Conservation (phyloP, 805 yeast genomes). For the Wickerhamomyces mucosus region DNA sequence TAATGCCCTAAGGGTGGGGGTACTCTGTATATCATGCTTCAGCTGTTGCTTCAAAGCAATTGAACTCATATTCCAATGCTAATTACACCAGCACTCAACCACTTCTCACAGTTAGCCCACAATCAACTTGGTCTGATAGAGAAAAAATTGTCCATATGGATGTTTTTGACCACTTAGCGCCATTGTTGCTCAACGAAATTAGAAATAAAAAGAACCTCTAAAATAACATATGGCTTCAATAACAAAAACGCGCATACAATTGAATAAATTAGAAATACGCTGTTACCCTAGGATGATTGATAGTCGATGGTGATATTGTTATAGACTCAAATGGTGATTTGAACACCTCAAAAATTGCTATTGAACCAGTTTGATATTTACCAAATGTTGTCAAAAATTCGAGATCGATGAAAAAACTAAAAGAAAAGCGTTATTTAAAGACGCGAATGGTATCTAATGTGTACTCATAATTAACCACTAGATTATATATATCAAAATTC, state of each 20-base stretch:
- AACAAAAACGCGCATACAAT: slow-evolving; percentile 56
- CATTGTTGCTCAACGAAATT: slow-evolving; percentile 42
- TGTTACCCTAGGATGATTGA: slow-evolving; percentile 40
- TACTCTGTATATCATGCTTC: slow-evolving; percentile 57
- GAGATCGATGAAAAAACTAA: slow-evolving; percentile 45
- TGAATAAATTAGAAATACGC: slow-evolving; percentile 50
- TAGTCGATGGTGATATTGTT: slow-evolving; percentile 53
- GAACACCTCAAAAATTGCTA: slow-evolving; percentile 54
- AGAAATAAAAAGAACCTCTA: slow-evolving; percentile 40
- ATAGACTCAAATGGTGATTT: slow-evolving; percentile 51
- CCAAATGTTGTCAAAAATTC: slow-evolving; percentile 63
- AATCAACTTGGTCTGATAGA: slow-evolving; percentile 44
- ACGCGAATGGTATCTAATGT: slow-evolving; percentile 66
- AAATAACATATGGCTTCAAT: slow-evolving; percentile 56
- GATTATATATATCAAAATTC: slow-evolving; percentile 59
- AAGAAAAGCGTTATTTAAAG: slow-evolving; percentile 54
- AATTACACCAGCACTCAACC: slow-evolving; percentile 60
- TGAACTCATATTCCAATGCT: slow-evolving; percentile 41
- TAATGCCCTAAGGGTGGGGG: slow-evolving; percentile 57
- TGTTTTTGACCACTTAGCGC: slow-evolving; percentile 59
- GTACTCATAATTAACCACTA: slow-evolving; percentile 59
- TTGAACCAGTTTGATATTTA: slow-evolving; percentile 63
- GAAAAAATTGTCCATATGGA: slow-evolving; percentile 57
- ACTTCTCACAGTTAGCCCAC: slow-evolving; percentile 43
- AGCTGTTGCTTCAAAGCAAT: slow-evolving; percentile 52